Conservation (phyloP, 2,329 filamentous ascomycete species). For the Emergomyces orientalis region DNA sequence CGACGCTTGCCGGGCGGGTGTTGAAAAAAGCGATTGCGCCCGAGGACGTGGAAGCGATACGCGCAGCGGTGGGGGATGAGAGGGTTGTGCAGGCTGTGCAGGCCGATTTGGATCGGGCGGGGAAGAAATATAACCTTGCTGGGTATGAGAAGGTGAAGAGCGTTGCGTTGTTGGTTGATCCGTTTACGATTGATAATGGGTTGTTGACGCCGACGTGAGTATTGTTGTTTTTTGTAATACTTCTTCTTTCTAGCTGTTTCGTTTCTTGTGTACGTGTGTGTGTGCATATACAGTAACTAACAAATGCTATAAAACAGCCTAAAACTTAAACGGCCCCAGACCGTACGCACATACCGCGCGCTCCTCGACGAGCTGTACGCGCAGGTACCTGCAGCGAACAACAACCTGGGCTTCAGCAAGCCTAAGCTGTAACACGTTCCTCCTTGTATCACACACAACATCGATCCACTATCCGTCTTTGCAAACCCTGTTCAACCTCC, state of each 20-base stretch:
- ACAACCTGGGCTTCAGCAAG: slow-evolving; percentile 24
- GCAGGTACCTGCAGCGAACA: slow-evolving; percentile 38
- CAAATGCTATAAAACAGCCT: slow-evolving; percentile 38
- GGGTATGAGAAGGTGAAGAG: slow-evolving; percentile 77
- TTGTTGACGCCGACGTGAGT: slow-evolving; percentile 48
- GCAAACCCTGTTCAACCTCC: no score
- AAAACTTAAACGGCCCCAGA: slow-evolving; percentile 62
- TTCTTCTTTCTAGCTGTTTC: not conserved
- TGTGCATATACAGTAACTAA: slow-evolving; percentile 14
- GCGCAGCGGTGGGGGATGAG: slow-evolving; percentile 56
- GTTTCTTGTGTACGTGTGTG: not conserved
- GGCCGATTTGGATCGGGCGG: slow-evolving; percentile 68
- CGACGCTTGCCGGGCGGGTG: slow-evolving; percentile 67
- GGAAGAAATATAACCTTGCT: slow-evolving; percentile 78
- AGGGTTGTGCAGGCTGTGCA: slow-evolving; percentile 66
- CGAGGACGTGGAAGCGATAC: slow-evolving; percentile 58
- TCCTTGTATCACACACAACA: not conserved
- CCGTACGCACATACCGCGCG: slow-evolving; percentile 52
- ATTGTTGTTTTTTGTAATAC: not conserved
- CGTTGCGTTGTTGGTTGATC: slow-evolving; percentile 68
- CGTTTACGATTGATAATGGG: slow-evolving; percentile 89
- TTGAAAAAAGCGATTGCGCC: slow-evolving; percentile 57
- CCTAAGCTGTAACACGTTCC: slow-evolving; percentile 32
- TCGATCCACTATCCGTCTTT: no score
- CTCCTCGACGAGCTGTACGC: slow-evolving; percentile 54